phyloP scores from a whole-genome alignment of 2,329 filamentous ascomycete species.

The Botrytis deweyae region DNA sequence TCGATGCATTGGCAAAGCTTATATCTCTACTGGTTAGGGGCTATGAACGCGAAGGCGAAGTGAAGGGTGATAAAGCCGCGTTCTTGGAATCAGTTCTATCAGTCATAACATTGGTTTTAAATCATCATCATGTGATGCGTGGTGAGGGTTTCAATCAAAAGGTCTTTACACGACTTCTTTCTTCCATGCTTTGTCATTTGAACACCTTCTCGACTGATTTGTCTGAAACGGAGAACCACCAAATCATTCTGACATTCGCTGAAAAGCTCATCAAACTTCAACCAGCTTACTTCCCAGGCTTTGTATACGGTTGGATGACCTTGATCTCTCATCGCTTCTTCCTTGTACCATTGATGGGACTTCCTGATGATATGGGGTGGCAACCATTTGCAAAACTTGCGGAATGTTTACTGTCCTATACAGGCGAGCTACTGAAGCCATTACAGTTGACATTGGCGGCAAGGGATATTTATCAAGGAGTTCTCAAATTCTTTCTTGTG shows the following conservation, averaged over 20 bases:
- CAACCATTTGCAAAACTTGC: constrained; percentile 70
- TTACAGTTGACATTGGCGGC: constrained; percentile 66
- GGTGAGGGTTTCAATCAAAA: constrained; percentile 82
- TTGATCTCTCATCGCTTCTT: constrained; percentile 84
- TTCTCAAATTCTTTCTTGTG: constrained; percentile 77
- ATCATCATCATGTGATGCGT: constrained; percentile 78
- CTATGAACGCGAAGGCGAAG: constrained; percentile 58
- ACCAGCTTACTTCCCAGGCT: constrained; percentile 75
- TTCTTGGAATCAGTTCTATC: constrained; percentile 78
- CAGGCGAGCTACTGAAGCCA: constrained; percentile 77
- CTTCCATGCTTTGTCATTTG: constrained; percentile 76
- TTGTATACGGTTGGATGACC: constrained; percentile 80
- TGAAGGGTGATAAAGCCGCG: constrained; percentile 61
- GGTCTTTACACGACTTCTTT: constrained; percentile 88
- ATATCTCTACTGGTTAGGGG: constrained; percentile 73
- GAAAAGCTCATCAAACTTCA: constrained; percentile 70
- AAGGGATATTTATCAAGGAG: constrained; percentile 81
- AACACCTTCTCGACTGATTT: constrained; percentile 57
- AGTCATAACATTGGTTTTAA: constrained; percentile 76
- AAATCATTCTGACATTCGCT: constrained; percentile 71
- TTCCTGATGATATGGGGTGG: constrained; percentile 72
- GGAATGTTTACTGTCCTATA: constrained; percentile 67
- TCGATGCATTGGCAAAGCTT: constrained; percentile 82
- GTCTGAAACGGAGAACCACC: constrained; percentile 60
- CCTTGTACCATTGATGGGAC: constrained; percentile 71